Evolutionary conservation across 1,284 basidiomycete species (phyloP).

Genomic region (Rhodotorula sp.): DNA sequence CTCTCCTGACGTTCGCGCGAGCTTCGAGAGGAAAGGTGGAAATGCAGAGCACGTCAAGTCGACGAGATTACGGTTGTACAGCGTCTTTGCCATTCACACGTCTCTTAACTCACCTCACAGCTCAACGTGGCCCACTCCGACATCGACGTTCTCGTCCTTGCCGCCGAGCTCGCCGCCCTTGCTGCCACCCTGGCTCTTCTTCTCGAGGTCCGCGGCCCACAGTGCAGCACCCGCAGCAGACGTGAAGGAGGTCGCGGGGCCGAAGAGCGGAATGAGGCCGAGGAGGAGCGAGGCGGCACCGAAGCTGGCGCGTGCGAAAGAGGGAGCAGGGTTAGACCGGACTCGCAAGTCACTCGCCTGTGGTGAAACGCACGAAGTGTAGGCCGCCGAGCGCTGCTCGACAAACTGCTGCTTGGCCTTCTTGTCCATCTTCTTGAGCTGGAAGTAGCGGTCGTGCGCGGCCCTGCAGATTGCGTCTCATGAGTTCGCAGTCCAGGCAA

Average conservation of each 20-base stretch:
- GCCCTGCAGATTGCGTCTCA: constrained; percentile 54
- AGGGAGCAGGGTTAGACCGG: constrained; percentile 44
- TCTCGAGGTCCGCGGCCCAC: constrained; percentile 68
- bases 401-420: constrained; percentile 52
- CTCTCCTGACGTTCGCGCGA: no score
- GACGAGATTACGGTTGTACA: not conserved
- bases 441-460: constrained; percentile 68
- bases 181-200: constrained; percentile 28
- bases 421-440: constrained; percentile 61
- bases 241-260: constrained; percentile 58
- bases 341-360: not conserved
- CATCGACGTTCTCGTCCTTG: constrained; percentile 6
- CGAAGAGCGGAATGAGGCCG: constrained; percentile 64
- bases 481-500: not conserved
- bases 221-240: constrained; percentile 68
- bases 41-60: not conserved
- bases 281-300: constrained; percentile 63
- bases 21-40: not conserved
- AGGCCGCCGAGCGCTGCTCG: constrained; percentile 56
- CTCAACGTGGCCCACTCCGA: constrained; percentile 1
- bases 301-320: constrained; percentile 9
- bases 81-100: not conserved
- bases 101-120: not conserved
- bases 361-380: constrained; percentile 56
- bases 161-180: not conserved